These are phyloP conservation scores for Cyberlindnera maclurae DNA, from an alignment of 805 yeast species.

Conservation along the genomic window DNA sequence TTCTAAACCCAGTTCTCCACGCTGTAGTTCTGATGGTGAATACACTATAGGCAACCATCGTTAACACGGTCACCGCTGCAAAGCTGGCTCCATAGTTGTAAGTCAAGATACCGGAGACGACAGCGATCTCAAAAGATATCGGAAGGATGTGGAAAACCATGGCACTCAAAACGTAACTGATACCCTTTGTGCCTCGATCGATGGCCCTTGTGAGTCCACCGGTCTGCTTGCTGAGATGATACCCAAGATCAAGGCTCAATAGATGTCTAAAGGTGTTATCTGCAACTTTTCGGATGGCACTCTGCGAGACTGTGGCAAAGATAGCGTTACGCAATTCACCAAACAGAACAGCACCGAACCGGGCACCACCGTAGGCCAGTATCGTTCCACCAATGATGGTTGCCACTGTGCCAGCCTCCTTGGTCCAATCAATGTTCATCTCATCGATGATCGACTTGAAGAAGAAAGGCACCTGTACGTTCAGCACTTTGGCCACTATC, in stretches of 20 bases:
- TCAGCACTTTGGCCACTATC: constrained; percentile 74
- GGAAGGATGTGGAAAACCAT: constrained; percentile 98
- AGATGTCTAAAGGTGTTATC: constrained; percentile 79
- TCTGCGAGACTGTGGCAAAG: constrained; percentile 92
- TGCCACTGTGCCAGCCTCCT: constrained; percentile 55
- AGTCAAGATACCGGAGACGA: constrained; percentile 90
- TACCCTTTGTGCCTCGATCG: constrained; percentile 97
- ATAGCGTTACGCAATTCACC: constrained; percentile 95
- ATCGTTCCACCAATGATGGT: constrained; percentile 62
- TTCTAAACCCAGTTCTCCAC: constrained; percentile 90
- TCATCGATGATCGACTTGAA: constrained; percentile 84
- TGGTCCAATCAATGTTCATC: constrained; percentile 86
- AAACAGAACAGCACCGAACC: constrained; percentile 90
- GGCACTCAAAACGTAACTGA: constrained; percentile 84
- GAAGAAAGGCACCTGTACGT: constrained; percentile 93
- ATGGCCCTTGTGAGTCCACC: constrained; percentile 96
- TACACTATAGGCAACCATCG: constrained; percentile 82
- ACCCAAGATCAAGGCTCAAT: constrained; percentile 75
- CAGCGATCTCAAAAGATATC: constrained; percentile 81
- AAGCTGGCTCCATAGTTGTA: constrained; percentile 85
- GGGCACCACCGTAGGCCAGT: constrained; percentile 85
- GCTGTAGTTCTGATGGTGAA: constrained; percentile 92
- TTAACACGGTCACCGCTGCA: constrained; percentile 80
- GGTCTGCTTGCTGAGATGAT: constrained; percentile 87
- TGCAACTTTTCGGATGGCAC: constrained; percentile 87